Evolutionary conservation across 2,329 filamentous ascomycete species (phyloP), one percentile per base, ranked within the genome.

Genomic region (Ascochyta clinopodiicola): DNA sequence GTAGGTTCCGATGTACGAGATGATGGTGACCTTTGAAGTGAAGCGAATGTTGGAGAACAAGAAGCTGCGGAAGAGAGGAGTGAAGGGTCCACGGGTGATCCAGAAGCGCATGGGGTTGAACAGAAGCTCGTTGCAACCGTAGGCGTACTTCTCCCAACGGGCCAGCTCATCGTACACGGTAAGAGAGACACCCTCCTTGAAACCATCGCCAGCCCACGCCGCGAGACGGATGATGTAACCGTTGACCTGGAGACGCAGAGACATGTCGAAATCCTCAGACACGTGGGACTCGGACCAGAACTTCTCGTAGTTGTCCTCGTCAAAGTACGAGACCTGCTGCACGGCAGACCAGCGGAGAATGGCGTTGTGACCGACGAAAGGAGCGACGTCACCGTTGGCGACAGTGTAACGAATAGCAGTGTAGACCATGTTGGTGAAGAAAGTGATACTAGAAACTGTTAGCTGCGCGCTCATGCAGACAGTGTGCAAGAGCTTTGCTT

Each of bases 401-500:
- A 90, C 86, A 35, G 85, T 84, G 68, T 87, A 91, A 31, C 82
- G 80, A 66, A 91, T 91, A 10, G 86, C 84, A 0, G 84, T 86
- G 77, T 91, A 92, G 64, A 91, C 86, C 43, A 91, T 81, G 68
- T 91, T 87, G 44, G 89, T 91, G 75, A 91, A 91, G 77, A 88
- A 91, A 2, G 88, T 89, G 65, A 90, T 88, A 48, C 84, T 62
- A 27, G 29, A 8, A 31, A 39, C 21, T 19, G 44, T 57, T 37
- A 57, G 54, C 4, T 9, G 29, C 7, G 19, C 19, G 6, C n/a
- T 46, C 6, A 4, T 27, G 9, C 6, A 13, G 1, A 34, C 1
- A 12, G 10, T 12, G 15, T 27, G n/a, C 6, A 3, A 4, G 17
- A 19, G 19, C 22, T 36, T n/a, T 48, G 25, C 54, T 44, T 57